A percentile compares a stretch with the other conserved stretches of the same genome.
These are phyloP conservation scores for Cucumis cinereus DNA, from an alignment of 306 rosid genomes.

Conservation along the genomic window DNA sequence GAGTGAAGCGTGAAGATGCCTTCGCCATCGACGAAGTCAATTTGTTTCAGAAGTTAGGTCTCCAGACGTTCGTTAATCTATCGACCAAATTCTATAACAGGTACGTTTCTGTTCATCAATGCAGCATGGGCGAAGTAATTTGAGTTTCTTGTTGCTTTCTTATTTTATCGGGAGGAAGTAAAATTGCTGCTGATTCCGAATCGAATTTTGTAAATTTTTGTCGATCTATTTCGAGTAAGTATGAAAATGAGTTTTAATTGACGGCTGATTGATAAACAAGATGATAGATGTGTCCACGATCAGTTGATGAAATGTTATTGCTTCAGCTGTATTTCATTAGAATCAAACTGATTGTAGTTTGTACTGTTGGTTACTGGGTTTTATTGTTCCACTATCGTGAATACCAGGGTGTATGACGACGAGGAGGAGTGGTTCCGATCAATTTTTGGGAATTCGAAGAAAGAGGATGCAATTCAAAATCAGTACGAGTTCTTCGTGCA, in stretches of 20 bases:
- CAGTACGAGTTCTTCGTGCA: slow-evolving; percentile 83
- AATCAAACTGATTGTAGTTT: not conserved
- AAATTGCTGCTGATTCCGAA: not conserved
- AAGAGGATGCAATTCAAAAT: slow-evolving; percentile 64
- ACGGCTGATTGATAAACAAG: not conserved
- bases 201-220: too few species aligned
- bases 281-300: not conserved
- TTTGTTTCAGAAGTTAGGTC: slow-evolving; percentile 54
- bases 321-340: not conserved
- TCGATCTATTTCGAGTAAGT: not conserved
- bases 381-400: not conserved
- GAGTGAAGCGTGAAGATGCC: slow-evolving; percentile 39
- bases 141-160: not conserved
- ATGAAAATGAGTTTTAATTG: not conserved
- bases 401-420: slow-evolving; percentile 61
- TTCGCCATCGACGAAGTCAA: slow-evolving; percentile 60
- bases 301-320: not conserved
- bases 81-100: slow-evolving; percentile 86
- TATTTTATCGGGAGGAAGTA: not conserved
- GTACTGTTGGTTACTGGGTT: not conserved
- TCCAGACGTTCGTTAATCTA: slow-evolving; percentile 55
- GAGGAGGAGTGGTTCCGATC: slow-evolving; percentile 74
- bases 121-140: not conserved
- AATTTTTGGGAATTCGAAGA: slow-evolving; percentile 51
- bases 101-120: slow-evolving; percentile 10